These are phyloP conservation scores for Lentinula sp. DNA, from an alignment of 768 basidiomycete genomes.

Conservation along the genomic window DNA sequence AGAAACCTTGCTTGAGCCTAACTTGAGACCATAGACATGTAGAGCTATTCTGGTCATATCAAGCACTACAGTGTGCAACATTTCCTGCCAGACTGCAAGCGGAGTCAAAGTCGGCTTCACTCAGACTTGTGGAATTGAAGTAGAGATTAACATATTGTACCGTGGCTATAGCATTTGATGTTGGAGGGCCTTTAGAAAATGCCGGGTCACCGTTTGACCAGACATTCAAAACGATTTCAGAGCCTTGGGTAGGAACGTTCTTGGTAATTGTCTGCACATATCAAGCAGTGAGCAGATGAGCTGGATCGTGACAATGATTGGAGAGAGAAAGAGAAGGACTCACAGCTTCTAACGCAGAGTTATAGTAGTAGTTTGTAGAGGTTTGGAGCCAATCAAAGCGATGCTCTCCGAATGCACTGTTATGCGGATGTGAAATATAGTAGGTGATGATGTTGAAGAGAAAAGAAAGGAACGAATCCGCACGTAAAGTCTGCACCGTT, in stretches of 20 bases:
- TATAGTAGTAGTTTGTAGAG: conserved; percentile 10
- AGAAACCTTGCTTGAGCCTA: too few species aligned
- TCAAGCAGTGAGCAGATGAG: not conserved
- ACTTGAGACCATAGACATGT: too few species aligned
- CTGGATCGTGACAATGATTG: not conserved
- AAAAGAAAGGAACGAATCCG: not conserved
- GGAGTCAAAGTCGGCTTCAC: conserved; percentile 5
- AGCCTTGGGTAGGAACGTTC: conserved; percentile 8
- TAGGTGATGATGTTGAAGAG: not conserved
- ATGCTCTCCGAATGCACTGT: conserved; percentile 13
- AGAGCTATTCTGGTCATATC: not conserved
- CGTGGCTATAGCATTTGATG: conserved; percentile 10
- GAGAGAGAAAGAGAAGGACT: not conserved
- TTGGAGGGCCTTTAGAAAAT: conserved; percentile 13
- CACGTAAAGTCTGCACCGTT: conserved; percentile 14
- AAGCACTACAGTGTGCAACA: conserved; percentile 11
- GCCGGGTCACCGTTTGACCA: conserved; percentile 10
- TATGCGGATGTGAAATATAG: too few species aligned
- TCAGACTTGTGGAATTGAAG: conserved; percentile 13
- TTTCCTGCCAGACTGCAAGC: conserved; percentile 10
- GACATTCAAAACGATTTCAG: conserved; percentile 12
- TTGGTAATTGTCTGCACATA: conserved; percentile 7
- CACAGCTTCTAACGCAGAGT: conserved; percentile 6
- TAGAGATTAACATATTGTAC: conserved; percentile 12
- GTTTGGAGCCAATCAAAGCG: conserved; percentile 12